These are phyloP conservation scores for Cydonia oblonga DNA, from an alignment of 331 rosid genomes.

Conservation along the genomic window DNA sequence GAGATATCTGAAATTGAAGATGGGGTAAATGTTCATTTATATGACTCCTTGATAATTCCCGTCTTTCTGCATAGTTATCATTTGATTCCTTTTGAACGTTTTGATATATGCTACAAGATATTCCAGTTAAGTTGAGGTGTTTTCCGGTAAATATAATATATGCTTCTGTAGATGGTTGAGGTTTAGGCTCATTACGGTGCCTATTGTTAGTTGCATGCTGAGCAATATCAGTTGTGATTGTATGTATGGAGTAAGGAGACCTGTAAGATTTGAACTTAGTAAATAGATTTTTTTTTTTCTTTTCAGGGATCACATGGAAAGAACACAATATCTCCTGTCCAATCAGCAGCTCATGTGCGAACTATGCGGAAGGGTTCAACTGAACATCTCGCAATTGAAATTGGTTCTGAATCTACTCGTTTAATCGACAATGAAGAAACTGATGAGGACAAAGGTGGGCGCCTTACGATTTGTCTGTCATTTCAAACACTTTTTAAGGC, in stretches of 20 bases:
- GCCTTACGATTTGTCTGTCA: not conserved
- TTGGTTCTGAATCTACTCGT: conserved; percentile 51
- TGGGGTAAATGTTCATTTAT: conserved; percentile 29
- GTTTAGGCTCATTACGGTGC: not conserved
- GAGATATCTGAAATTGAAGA: conserved; percentile 96
- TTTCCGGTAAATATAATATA: not conserved
- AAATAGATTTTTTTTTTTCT: not conserved
- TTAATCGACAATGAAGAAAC: conserved; percentile 42
- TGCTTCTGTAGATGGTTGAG: no score
- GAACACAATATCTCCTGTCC: conserved; percentile 43
- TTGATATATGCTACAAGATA: not conserved
- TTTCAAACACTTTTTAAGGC: conserved; percentile 5
- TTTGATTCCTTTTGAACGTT: not conserved
- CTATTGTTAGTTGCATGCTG: not conserved
- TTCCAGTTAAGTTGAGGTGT: not conserved
- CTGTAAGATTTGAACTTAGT: not conserved
- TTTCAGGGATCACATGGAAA: conserved; percentile 66
- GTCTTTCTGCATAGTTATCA: conserved; percentile 1
- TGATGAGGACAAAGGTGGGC: conserved; percentile 84
- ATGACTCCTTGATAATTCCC: conserved; percentile 7
- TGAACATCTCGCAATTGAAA: conserved; percentile 75
- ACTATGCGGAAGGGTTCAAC: conserved; percentile 73
- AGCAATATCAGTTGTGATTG: not conserved
- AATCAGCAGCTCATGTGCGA: conserved; percentile 61
- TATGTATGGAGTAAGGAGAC: not conserved